Base-by-base conservation (phyloP, 257 asterid species). In the Scutellaria galericulata region DNA sequence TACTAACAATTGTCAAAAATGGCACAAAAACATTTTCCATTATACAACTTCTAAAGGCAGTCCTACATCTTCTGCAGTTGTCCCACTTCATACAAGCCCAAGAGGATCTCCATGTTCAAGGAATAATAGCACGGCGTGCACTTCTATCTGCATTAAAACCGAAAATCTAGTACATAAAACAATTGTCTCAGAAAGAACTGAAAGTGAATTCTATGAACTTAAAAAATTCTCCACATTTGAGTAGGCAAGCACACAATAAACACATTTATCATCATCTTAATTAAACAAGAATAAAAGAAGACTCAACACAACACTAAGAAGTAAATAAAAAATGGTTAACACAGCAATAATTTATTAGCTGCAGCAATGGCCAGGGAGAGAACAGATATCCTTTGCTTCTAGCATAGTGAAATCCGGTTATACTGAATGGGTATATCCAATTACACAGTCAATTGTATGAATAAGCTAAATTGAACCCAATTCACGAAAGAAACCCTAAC, bases 401-500 rank as follows among this genome's bases (percentile, higher is more conserved):
- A 47, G 39, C 54, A 76, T 27, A 20, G 15, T 3, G 5, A 15
- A 58, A 71, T 65, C 24, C 53, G 8, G 31, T 15, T 39, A 41
- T 11, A 46, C 42, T 10, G 58, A 18, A 74, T 47, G 37, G 37
- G 37, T 31, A 31, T 31, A 31, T 2, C 37, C 37, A 31, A 31
- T 31, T 31, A 31, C 37, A 4, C 37, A 31, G 37, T 7, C 11
- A 41, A 69, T 52, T 46, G 73, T 39, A 35, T 37, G 2, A 13
- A 9, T 35, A 40, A 41, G 48, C 78, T 22, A 48, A 75, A 8
- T 60, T 6, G 10, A 66, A 27, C 31, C 47, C 22, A 35, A 53
- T n/a, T 7, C 40, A 40, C 15, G 20, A 27, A 50, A 9, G 71
- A 74, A 86, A 77, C 70, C 79, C 82, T 70, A 83, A 84, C 95